Evolutionary conservation across 352 stramenopile species (phyloP).

Genomic region (Phytophthora multivora): DNA sequence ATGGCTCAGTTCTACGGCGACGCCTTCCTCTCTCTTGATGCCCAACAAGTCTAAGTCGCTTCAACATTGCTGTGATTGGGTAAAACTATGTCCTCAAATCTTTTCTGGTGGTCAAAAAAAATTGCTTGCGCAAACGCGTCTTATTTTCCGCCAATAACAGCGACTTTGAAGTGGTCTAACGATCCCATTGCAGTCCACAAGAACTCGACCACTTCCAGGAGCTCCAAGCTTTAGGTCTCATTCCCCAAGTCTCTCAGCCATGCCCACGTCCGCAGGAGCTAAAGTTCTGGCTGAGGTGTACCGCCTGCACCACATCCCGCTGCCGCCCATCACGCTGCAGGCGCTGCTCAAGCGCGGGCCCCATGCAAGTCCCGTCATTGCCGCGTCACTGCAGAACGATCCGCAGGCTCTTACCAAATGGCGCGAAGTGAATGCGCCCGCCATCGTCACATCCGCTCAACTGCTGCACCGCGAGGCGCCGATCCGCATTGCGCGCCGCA

Average conservation of each 20-base stretch:
- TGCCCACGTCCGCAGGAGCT: slow-evolving; percentile 45
- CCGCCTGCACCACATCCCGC: slow-evolving; percentile 79
- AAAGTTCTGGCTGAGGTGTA: slow-evolving; percentile 85
- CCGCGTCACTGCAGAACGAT: slow-evolving; percentile 57
- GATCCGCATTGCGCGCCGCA: slow-evolving; percentile 79
- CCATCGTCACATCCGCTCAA: slow-evolving; percentile 82
- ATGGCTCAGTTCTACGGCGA: slow-evolving; percentile 23
- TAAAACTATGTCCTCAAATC: not conserved
- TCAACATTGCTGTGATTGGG: slow-evolving; percentile 5
- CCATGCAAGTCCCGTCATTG: slow-evolving; percentile 46
- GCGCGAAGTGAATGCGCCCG: slow-evolving; percentile 66
- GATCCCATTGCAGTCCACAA: slow-evolving; percentile 26
- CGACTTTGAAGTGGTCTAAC: not conserved
- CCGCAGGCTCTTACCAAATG: slow-evolving; percentile 55
- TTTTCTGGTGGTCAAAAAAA: slow-evolving; percentile 6
- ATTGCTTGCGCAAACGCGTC: slow-evolving; percentile 3
- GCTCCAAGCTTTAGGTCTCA: slow-evolving; percentile 2
- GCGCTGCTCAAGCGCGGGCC: slow-evolving; percentile 74
- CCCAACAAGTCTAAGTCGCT: not conserved
- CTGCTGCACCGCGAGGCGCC: slow-evolving; percentile 79
- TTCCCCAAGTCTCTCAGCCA: slow-evolving; percentile 20
- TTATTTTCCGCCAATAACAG: not conserved
- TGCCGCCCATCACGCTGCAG: slow-evolving; percentile 83
- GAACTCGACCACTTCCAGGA: slow-evolving; percentile 5
- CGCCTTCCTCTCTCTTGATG: not conserved